Evolutionary conservation across 331 rosid species (phyloP), one percentile per base, ranked within the genome.

Genomic region (Dryas integrifolia): DNA sequence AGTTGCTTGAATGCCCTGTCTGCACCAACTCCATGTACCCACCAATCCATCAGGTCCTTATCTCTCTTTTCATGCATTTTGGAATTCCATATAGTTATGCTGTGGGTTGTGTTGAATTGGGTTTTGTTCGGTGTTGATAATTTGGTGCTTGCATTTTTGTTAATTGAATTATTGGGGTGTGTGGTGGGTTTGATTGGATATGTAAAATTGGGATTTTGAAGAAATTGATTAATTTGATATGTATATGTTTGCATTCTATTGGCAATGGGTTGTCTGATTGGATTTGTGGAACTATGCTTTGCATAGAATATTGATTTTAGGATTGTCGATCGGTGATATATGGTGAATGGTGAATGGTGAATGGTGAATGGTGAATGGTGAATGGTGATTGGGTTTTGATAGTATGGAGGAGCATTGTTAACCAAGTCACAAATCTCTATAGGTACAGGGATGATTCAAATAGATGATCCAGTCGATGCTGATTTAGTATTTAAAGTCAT

Each of bases 21-120:
- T 95, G 98, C 58, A 95, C 98, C 64, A 92, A 95, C 84, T 95
- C 99, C 69, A 95, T 95, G 99, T 95, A 91, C 79, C 99, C 99
- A 18, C 99, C 99, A 53, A 95, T 95, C 40, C 99, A 95, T 72
- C 99, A 95, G 99, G 99, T 89, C 18, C 18, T 41, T 49, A 66
- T 6, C 43, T 77, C 39, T 64, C 6, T 59, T 40, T 5, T 18
- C 15, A 8, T 50, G 61, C 49, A 14, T 40, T 70, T 64, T 69
- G 46, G 30, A 3, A 10, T 26, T 56, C 39, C 6, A 38, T 45
- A 30, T 30, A 30, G 3, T 65, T 11, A 21, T 3, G 49, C 8
- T n/a, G 39, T 55, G 8, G 30, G 55, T 30, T 59, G 65, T 12
- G 13, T 11, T 35, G 65, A 48, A 24, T 50, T 60, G 53, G 78